Percentiles rank a stretch among this genome's conserved stretches.
Conservation (phyloP, 2,329 filamentous ascomycete species). For the Cladophialophora yegresii region DNA sequence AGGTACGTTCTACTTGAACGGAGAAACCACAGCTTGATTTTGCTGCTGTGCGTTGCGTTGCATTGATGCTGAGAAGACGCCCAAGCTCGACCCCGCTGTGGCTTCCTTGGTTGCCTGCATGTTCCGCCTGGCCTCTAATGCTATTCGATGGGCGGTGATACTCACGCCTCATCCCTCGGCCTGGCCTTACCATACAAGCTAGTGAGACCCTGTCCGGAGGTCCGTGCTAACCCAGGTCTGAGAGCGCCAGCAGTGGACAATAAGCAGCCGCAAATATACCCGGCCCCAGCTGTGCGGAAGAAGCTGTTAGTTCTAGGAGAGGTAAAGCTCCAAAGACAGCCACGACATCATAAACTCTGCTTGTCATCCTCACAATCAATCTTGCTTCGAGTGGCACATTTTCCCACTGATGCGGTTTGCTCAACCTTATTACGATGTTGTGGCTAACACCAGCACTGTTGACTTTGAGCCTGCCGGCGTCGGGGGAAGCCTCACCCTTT, state of each 20-base stretch:
- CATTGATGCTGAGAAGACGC: background rate
- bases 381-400: background rate
- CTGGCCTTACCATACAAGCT: background rate
- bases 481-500: conserved; percentile 10
- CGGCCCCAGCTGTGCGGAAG: background rate
- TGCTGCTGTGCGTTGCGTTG: background rate
- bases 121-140: background rate
- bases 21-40: background rate
- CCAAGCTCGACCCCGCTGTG: background rate
- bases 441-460: background rate
- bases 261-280: background rate
- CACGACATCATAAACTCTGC: background rate
- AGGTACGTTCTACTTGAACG: background rate
- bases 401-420: background rate
- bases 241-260: background rate
- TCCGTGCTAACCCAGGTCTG: conserved; percentile 9
- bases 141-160: background rate
- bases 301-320: background rate
- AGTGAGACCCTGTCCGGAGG: conserved; percentile 1
- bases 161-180: background rate
- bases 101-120: background rate
- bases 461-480: conserved; percentile 6
- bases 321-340: background rate
- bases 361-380: background rate
- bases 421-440: conserved; percentile 14